Conservation (phyloP, 208 protist genomes). For the Lotmaria passim region DNA sequence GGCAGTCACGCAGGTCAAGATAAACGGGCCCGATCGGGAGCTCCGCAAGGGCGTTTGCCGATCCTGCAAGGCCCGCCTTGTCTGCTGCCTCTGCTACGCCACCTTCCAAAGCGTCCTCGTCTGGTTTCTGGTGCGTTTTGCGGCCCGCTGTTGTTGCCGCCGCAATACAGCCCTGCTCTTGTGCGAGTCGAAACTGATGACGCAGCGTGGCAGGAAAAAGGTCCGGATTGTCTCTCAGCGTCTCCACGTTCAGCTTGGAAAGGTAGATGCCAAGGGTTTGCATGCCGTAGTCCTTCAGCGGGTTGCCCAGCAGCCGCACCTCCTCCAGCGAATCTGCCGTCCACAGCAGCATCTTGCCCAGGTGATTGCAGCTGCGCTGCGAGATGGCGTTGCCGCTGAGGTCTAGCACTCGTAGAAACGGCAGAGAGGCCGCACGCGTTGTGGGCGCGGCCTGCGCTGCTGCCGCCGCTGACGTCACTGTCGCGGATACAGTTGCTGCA, state of each 20-base stretch:
- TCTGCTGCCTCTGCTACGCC: not conserved
- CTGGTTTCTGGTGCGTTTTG: not conserved
- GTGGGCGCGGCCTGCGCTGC: too few relatives aligned
- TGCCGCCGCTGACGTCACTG: too few relatives aligned
- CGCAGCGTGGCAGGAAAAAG: conserved; percentile 50
- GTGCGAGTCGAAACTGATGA: not conserved
- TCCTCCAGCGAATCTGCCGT: conserved; percentile 67
- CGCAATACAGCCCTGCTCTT: not conserved
- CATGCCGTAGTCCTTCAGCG: conserved; percentile 77
- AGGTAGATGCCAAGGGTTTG: conserved; percentile 79
- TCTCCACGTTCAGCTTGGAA: conserved; percentile 47
- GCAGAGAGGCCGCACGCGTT: conserved; percentile 17
- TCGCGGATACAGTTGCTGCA: not conserved
- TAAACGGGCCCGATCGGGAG: conserved; percentile 60
- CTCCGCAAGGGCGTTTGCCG: not conserved
- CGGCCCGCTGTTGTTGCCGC: not conserved
- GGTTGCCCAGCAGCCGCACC: conserved; percentile 63
- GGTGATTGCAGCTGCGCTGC: conserved; percentile 55
- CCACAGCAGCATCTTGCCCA: conserved; percentile 75
- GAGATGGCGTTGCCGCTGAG: conserved; percentile 72
- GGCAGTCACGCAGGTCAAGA: conserved; percentile 66
- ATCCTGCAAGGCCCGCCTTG: too few relatives aligned
- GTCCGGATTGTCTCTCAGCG: conserved; percentile 37
- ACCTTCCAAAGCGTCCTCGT: not conserved
- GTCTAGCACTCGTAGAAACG: conserved; percentile 64